Evolutionary conservation across 2,329 filamentous ascomycete genomes (phyloP), one percentile per base, ranked within the genome.

Genomic region (Thielaviopsis ethacetica): DNA sequence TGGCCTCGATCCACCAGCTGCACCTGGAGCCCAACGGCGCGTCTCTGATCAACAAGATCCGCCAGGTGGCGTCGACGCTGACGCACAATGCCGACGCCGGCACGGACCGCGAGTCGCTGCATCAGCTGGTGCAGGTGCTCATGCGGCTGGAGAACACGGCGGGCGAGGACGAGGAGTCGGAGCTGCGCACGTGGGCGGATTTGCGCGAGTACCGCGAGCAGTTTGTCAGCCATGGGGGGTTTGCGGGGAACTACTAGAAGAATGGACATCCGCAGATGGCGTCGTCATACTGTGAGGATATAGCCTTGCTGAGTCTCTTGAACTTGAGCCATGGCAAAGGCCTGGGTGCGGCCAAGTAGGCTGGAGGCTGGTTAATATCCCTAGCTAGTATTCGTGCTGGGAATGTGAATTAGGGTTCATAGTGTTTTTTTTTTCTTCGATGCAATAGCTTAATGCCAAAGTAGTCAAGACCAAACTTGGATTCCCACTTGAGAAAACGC

Each of bases 11-110:
- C 64, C 86, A 85, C 54, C 87, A 91, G 73, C 82, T 88, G 61
- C 90, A 90, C 69, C 86, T 94, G 77, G 89, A 95, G 63, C 79
- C 79, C n/a, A 81, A 81, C 62, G 79, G 78, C 19, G 73, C 72
- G n/a, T 79, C 78, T 0, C 71, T 82, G n/a, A 88, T 88, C 66
- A 82, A 82, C 73, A 94, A 95, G 74, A 88, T 95, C 64, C 85
- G 88, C 10, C 85, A 88, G 66, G 85, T 95, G 47, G 88, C 88
- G 1, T 85, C 84, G 27, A 93, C 88, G 0, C 76, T 95, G 7
- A 78, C 94, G 54, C 82, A 86, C 62, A 56, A 59, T 49, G 57
- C 60, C 19, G 60, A 61, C 26, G 30, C 54, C 2, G 54, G n/a
- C 1, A 24, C 24, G 13, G 60, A 59, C 41, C 30, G 56, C 2